Evolutionary conservation across 768 basidiomycete genomes (phyloP).

Genomic region (Collybia mongolica): DNA sequence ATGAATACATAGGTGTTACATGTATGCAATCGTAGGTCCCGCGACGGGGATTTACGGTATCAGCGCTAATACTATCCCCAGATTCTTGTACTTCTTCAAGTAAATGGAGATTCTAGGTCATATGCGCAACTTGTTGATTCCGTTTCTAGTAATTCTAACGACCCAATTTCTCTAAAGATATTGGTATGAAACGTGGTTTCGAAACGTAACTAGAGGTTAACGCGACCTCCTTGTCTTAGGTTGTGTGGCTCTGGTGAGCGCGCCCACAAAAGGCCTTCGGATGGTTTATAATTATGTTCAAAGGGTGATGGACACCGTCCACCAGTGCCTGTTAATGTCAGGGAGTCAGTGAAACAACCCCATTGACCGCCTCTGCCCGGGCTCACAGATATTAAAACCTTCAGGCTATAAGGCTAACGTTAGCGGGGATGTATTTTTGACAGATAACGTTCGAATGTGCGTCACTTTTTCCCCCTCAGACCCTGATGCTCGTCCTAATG

Average conservation of each 20-base stretch:
- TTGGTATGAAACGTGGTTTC: background rate
- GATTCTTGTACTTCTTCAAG: constrained; percentile 1
- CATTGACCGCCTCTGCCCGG: background rate
- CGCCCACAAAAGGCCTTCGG: too few relatives aligned
- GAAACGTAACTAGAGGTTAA: too few relatives aligned
- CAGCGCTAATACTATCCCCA: background rate
- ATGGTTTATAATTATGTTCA: too few relatives aligned
- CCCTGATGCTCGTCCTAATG: too few relatives aligned
- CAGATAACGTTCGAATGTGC: background rate
- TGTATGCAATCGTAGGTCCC: too few relatives aligned
- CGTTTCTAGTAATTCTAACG: background rate
- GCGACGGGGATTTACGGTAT: too few relatives aligned
- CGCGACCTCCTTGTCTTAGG: too few relatives aligned
- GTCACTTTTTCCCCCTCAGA: background rate
- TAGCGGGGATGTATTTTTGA: background rate
- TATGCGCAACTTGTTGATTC: background rate
- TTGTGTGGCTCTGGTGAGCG: too few relatives aligned
- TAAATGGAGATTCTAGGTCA: background rate
- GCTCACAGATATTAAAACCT: too few relatives aligned
- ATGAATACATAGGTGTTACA: too few relatives aligned
- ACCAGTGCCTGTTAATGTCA: background rate
- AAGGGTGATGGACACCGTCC: constrained; percentile 1
- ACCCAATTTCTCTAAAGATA: background rate
- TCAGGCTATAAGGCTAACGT: background rate
- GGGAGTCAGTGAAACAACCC: background rate